phyloP scores from a whole-genome alignment of 208 protist genomes.

The Wallacemonas sp. region DNA sequence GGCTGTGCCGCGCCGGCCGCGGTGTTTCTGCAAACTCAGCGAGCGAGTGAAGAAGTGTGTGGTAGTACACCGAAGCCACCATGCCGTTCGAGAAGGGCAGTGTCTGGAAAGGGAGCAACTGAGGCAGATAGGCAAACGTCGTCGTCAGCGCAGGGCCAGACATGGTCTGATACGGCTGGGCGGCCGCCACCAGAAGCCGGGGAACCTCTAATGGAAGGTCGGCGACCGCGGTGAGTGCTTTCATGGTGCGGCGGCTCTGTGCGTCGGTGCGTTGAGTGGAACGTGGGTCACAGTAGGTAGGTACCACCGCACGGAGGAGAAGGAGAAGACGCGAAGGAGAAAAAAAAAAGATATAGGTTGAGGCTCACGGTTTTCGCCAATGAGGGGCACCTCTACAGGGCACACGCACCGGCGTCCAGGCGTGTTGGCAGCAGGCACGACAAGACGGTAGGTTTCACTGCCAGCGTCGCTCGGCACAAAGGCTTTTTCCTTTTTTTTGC shows the following conservation, averaged over 20 bases:
- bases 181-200: conserved; percentile 52
- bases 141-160: conserved; percentile 71
- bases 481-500: too few species aligned
- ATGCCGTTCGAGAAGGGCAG: conserved; percentile 47
- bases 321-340: conserved; percentile 10
- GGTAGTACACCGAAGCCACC: conserved; percentile 60
- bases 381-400: too few species aligned
- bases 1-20: conserved; percentile 37
- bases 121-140: conserved; percentile 57
- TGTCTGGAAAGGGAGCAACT: conserved; percentile 61
- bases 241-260: background rate
- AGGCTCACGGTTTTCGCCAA: too few species aligned
- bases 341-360: conserved; percentile 1
- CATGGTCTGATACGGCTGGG: conserved; percentile 85
- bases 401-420: too few species aligned
- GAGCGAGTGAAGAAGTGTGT: conserved; percentile 74
- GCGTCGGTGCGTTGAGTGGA: background rate
- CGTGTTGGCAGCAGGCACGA: too few species aligned
- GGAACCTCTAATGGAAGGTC: conserved; percentile 44
- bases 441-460: too few species aligned
- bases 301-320: background rate
- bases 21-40: conserved; percentile 79
- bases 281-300: too few species aligned
- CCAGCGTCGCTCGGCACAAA: too few species aligned
- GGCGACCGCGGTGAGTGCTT: background rate